These are phyloP conservation scores for Fonsecaea multimorphosa DNA, from an alignment of 2,329 filamentous ascomycete genomes.

Conservation along the genomic window DNA sequence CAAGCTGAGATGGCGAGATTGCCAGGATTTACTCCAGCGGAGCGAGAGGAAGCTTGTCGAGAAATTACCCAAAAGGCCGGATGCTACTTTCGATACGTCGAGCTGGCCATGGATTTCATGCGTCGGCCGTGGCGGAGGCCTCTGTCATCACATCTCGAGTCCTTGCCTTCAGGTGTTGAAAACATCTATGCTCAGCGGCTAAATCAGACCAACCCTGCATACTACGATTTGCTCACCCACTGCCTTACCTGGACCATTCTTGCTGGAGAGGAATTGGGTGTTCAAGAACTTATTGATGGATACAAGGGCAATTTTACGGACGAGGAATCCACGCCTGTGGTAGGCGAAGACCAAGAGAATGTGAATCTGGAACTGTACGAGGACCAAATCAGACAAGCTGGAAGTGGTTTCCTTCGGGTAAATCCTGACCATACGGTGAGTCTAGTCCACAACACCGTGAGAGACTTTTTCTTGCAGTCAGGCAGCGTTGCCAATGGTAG, in stretches of 20 bases:
- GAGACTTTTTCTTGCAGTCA: neutral
- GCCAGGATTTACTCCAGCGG: neutral
- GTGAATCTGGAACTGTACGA: neutral
- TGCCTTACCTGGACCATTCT: neutral
- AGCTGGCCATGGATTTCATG: constrained; percentile 3
- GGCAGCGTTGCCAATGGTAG: neutral
- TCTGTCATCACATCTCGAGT: neutral
- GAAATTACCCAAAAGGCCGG: neutral
- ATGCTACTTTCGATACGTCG: neutral
- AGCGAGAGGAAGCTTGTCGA: constrained; percentile 2
- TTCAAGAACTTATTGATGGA: neutral
- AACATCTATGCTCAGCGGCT: constrained; percentile 1
- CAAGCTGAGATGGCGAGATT: constrained; percentile 1
- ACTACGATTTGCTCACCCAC: constrained; percentile 5
- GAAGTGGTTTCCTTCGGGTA: neutral
- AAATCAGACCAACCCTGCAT: neutral
- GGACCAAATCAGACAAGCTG: neutral
- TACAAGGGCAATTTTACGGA: constrained; percentile 1
- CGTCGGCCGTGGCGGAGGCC: neutral
- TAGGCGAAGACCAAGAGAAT: neutral
- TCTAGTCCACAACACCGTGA: neutral
- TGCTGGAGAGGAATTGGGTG: neutral
- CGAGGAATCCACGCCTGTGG: neutral
- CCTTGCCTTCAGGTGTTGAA: neutral
- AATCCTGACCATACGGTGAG: neutral